Evolutionary conservation across 1,139 yeast species (phyloP).

Genomic region (Scheffersomyces stambukii): DNA sequence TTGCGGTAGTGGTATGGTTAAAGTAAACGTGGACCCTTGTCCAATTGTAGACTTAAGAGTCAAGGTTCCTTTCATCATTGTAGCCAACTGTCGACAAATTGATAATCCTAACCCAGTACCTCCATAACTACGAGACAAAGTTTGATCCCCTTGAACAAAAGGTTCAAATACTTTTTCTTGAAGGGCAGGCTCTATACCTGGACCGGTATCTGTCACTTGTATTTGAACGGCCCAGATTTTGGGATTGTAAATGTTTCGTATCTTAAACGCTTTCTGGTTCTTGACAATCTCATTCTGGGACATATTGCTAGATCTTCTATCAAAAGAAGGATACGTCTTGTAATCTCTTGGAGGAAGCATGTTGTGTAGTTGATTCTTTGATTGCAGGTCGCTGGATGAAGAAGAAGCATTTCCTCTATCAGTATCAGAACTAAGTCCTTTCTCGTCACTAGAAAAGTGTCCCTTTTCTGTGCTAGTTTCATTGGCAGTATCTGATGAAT

Average conservation of each 20-base stretch:
- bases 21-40: constrained; percentile 74
- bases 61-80: constrained; percentile 84
- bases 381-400: not conserved
- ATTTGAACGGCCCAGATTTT: constrained; percentile 64
- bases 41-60: constrained; percentile 65
- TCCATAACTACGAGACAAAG: constrained; percentile 84
- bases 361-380: constrained; percentile 3
- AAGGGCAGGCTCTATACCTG: constrained; percentile 78
- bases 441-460: no score
- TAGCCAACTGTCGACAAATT: constrained; percentile 86
- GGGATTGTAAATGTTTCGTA: constrained; percentile 34
- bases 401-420: constrained; percentile 2
- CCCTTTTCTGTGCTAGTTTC: no score
- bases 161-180: constrained; percentile 91
- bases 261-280: constrained; percentile 30
- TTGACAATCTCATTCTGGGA: constrained; percentile 20
- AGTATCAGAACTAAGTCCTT: constrained; percentile 1
- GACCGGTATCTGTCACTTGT: constrained; percentile 85
- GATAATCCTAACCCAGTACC: constrained; percentile 96
- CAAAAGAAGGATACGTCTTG: constrained; percentile 8
- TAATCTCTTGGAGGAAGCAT: constrained; percentile 9
- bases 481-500: constrained; percentile 4
- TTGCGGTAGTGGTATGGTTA: constrained; percentile 75
- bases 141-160: constrained; percentile 95
- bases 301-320: constrained; percentile 7